Evolutionary conservation across 106 monocot genomes (phyloP).

Genomic region (Dioscorea zingiberensis): DNA sequence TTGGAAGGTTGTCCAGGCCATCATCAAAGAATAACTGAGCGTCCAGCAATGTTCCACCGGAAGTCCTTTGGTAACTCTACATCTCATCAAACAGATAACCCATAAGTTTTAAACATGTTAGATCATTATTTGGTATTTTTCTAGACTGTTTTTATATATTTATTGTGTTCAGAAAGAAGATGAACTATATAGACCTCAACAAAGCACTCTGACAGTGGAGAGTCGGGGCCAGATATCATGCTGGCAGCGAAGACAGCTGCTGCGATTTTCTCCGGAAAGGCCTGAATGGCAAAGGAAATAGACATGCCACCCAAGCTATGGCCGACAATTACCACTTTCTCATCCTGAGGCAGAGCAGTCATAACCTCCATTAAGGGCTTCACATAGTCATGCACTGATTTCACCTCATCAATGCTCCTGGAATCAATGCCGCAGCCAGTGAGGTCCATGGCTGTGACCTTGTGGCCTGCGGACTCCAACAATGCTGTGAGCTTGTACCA

Average conservation of each 20-base stretch:
- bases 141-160: too few relatives aligned
- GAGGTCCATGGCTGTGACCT: conserved; percentile 25
- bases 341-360: conserved; percentile 10
- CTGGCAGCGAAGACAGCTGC: conserved; percentile 32
- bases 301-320: conserved; percentile 47
- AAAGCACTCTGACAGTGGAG: too few relatives aligned
- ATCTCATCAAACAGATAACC: too few relatives aligned
- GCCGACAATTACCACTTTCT: conserved; percentile 38
- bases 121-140: too few relatives aligned
- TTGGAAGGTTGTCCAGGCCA: too few relatives aligned
- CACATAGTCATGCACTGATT: conserved; percentile 20
- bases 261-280: conserved; percentile 36
- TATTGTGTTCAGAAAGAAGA: too few relatives aligned
- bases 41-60: too few relatives aligned
- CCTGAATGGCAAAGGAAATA: conserved; percentile 33
- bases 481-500: conserved; percentile 39
- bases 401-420: conserved; percentile 17
- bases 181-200: too few relatives aligned
- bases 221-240: not conserved
- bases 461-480: conserved; percentile 16
- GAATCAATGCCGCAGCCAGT: conserved; percentile 23
- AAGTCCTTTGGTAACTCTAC: too few relatives aligned
- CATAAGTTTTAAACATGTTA: too few relatives aligned
- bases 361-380: conserved; percentile 23
- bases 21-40: too few relatives aligned